phyloP scores from a whole-genome alignment of 148 eudicot genomes.

The Rhododendron simsii region DNA sequence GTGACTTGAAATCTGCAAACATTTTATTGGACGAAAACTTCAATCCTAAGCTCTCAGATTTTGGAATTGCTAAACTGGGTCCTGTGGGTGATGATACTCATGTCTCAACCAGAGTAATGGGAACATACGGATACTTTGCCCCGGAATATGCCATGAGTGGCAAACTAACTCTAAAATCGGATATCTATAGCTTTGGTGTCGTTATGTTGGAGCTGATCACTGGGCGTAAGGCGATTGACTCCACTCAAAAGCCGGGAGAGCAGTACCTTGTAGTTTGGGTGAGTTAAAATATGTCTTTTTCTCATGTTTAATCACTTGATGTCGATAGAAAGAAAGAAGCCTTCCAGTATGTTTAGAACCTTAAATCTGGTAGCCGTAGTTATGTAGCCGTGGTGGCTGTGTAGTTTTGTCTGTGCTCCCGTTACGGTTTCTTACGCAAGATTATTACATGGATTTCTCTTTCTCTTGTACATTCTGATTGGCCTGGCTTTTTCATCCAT shows the following conservation, averaged over 20 bases:
- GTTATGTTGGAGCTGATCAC: conserved; percentile 76
- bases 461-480: not conserved
- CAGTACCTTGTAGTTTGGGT: conserved; percentile 76
- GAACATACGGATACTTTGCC: conserved; percentile 90
- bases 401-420: not conserved
- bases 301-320: conserved; percentile 1
- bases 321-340: not conserved
- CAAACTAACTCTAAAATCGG: conserved; percentile 65
- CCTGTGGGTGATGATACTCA: conserved; percentile 81
- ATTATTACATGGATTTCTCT: not conserved
- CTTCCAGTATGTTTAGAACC: not conserved
- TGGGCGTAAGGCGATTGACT: conserved; percentile 65
- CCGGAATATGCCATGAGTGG: conserved; percentile 93
- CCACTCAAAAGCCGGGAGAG: conserved; percentile 33
- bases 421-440: not conserved
- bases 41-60: conserved; percentile 79
- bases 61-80: conserved; percentile 88
- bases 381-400: not conserved
- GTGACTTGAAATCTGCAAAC: conserved; percentile 85
- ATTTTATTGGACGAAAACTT: conserved; percentile 68
- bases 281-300: conserved; percentile 18
- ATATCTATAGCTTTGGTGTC: conserved; percentile 86
- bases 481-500: not conserved
- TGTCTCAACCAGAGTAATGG: conserved; percentile 92
- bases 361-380: not conserved